Evolutionary conservation across 2,329 filamentous ascomycete species (phyloP), one percentile per base, ranked within the genome.

Genomic region (Colletotrichum neosansevieriae): DNA sequence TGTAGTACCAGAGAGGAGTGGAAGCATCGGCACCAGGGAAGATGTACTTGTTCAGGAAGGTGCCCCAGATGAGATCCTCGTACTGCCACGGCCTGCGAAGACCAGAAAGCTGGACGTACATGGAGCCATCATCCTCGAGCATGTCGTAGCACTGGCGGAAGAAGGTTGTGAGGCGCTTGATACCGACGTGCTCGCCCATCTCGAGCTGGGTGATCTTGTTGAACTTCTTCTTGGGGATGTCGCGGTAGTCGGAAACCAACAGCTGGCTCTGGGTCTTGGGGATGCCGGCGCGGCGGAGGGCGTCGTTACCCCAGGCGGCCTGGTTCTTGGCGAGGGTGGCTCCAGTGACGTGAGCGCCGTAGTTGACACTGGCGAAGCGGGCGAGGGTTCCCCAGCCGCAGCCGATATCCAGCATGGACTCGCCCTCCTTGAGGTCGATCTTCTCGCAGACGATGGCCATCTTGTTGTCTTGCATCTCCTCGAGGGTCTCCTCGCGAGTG

Each of bases 31-130:
- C 96, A 78, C 96, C 96, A 38, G 94, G 96, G 88, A 98, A 98
- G 80, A 98, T 87, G 82, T 98, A 97, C 85, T 97, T 98, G 91
- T 98, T 98, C 94, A 98, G 97, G 88, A 98, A 98, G 53, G 98
- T 88, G 79, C 96, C 96, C 96, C 96, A 98, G 80, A 95, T 92
- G 58, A 98, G 88, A 83, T 98, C 95, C 86, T 98, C 94, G 78
- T 97, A 98, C 82, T 98, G 96, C 96, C 96, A 98, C 72, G 88
- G 85, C 85, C 97, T 97, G 75, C 96, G 92, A 70, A 99, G 88
- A 83, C 96, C 96, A 75, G 95, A 94, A 75, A 97, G 94, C 82
- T 98, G 96, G 70, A 98, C 87, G 88, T 96, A 98, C 85, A 98
- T 97, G 73, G 94, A 89, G 79, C 96, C 96, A 73, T 98, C 94